A percentile compares a stretch with the other conserved stretches of the same genome.
These are phyloP conservation scores for Malassezia restricta DNA, from an alignment of 1,284 basidiomycete genomes.

Conservation along the genomic window DNA sequence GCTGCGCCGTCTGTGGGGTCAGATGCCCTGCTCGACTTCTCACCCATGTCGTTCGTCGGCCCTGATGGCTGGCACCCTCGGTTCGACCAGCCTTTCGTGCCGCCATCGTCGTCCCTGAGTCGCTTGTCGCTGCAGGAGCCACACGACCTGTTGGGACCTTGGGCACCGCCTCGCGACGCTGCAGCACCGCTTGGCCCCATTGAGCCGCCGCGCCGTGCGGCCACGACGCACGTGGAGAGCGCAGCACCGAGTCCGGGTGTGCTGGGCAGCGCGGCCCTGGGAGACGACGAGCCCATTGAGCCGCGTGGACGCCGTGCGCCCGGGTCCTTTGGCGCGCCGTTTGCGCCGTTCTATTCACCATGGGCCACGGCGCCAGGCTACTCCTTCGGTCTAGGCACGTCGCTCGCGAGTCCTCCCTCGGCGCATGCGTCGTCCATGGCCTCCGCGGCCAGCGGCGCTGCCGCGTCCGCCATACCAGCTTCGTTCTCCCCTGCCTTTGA, in stretches of 20 bases:
- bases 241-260: constrained; percentile 28
- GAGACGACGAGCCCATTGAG: constrained; percentile 43
- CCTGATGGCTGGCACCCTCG: background rate
- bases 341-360: constrained; percentile 10
- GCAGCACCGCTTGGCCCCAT: constrained; percentile 40
- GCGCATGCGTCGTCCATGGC: background rate
- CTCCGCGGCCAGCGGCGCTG: background rate
- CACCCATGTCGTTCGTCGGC: background rate
- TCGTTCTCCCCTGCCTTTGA: background rate
- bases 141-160: background rate
- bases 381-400: constrained; percentile 13
- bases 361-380: constrained; percentile 11
- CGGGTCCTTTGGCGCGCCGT: constrained; percentile 16
- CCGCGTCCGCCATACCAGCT: constrained; percentile 21
- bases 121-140: background rate
- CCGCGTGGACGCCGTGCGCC: constrained; percentile 33
- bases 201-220: constrained; percentile 31
- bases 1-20: no score
- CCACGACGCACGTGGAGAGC: constrained; percentile 11
- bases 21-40: no score
- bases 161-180: constrained; percentile 12
- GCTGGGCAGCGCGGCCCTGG: constrained; percentile 42
- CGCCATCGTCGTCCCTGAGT: no score
- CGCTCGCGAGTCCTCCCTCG: constrained; percentile 12
- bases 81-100: no score